Evolutionary conservation across 441 rosid species (phyloP).

Genomic region (Pelargonium cotyledonis): DNA sequence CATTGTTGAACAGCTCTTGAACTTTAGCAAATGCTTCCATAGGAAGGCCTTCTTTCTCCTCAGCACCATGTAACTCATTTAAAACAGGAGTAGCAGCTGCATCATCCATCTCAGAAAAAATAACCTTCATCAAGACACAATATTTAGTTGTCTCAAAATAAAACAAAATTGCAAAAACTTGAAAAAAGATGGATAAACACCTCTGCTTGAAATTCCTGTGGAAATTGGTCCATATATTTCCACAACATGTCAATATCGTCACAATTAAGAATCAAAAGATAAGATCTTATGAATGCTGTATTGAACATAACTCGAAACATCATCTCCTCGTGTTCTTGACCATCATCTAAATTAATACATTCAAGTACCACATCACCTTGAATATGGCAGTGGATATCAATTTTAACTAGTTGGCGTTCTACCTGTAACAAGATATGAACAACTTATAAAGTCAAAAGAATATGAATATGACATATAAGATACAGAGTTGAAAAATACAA

Average conservation of each 20-base stretch:
- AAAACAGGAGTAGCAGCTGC: conserved; percentile 41
- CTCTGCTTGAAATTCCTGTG: conserved; percentile 83
- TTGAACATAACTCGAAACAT: conserved; percentile 87
- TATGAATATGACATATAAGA: not conserved
- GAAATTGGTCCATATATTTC: conserved; percentile 62
- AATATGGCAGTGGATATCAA: conserved; percentile 70
- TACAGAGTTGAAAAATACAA: not conserved
- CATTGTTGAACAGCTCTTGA: conserved; percentile 57
- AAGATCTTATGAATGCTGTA: conserved; percentile 76
- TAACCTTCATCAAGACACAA: conserved; percentile 48
- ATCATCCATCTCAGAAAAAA: conserved; percentile 72
- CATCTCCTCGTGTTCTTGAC: conserved; percentile 65
- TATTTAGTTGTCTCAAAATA: conserved; percentile 22
- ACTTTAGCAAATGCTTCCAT: conserved; percentile 80
- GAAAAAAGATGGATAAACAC: conserved; percentile 21
- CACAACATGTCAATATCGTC: conserved; percentile 76
- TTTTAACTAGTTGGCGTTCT: conserved; percentile 65
- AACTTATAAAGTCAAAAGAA: conserved; percentile 17
- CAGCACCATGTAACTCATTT: conserved; percentile 47
- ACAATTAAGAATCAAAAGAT: conserved; percentile 62
- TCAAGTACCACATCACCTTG: conserved; percentile 92
- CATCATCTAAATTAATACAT: conserved; percentile 58
- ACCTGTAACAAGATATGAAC: conserved; percentile 50
- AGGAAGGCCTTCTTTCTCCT: conserved; percentile 71
- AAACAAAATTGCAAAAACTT: conserved; percentile 11